phyloP scores from a whole-genome alignment of 352 stramenopile genomes.

The Globisporangium takayamanum region DNA sequence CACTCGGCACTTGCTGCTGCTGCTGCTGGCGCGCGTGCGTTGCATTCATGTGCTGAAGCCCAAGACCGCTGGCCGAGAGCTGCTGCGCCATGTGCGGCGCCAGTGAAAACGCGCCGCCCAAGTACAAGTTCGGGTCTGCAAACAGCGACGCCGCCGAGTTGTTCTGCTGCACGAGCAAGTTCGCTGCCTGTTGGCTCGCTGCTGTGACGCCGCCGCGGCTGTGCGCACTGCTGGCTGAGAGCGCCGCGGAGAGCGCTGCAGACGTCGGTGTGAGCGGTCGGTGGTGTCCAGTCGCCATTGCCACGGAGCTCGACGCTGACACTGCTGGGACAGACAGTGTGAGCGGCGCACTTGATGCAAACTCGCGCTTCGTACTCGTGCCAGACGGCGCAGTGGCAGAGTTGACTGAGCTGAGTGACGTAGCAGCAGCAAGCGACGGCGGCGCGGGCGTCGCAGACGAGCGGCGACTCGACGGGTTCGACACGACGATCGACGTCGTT shows the following conservation, averaged over 20 bases:
- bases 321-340: too few relatives aligned
- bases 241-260: conserved; percentile 22
- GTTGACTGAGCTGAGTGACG: too few relatives aligned
- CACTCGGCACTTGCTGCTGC: conserved; percentile 18
- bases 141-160: conserved; percentile 48
- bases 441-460: conserved; percentile 21
- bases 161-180: conserved; percentile 45
- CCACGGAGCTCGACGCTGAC: background rate
- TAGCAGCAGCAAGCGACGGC: background rate
- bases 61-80: conserved; percentile 22
- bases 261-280: conserved; percentile 26
- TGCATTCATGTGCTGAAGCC: conserved; percentile 45
- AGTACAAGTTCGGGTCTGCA: conserved; percentile 56
- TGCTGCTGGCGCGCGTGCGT: conserved; percentile 35
- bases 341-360: conserved; percentile 6
- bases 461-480: conserved; percentile 39
- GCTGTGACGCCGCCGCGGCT: conserved; percentile 20
- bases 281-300: background rate
- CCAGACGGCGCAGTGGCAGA: background rate
- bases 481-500: conserved; percentile 30
- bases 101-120: conserved; percentile 50
- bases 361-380: conserved; percentile 4
- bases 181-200: conserved; percentile 46
- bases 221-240: conserved; percentile 18
- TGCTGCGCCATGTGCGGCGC: conserved; percentile 45